Conservation (phyloP, 306 rosid species). For the Hylodesmum podocarpum region DNA sequence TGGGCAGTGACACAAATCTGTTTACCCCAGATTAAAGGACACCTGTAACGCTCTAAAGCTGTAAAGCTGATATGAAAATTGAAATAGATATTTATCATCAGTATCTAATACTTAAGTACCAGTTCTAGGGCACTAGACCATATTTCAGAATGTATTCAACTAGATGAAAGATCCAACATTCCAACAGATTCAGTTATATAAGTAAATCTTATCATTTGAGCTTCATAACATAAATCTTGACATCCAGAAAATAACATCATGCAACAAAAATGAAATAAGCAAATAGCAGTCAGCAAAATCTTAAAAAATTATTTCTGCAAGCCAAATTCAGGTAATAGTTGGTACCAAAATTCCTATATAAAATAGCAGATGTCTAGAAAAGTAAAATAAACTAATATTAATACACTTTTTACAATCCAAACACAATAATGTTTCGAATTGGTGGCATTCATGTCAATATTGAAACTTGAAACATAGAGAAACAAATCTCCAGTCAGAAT, state of each 20-base stretch:
- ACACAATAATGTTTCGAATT: neutral
- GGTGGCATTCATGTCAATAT: neutral
- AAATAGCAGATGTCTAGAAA: neutral
- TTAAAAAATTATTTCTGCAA: neutral
- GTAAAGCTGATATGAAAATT: neutral
- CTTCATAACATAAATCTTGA: neutral
- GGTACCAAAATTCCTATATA: neutral
- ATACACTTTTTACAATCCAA: neutral
- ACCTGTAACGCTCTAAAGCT: neutral
- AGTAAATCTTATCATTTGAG: conserved; percentile 7
- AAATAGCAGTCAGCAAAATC: neutral
- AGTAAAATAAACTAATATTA: neutral
- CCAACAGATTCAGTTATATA: neutral
- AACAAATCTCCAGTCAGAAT: neutral
- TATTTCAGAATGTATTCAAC: neutral
- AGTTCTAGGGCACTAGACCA: neutral
- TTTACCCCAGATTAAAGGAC: neutral
- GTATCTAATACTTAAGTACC: neutral
- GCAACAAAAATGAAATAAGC: neutral
- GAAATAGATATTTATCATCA: neutral
- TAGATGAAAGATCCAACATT: neutral
- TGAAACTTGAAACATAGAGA: conserved; percentile 23
- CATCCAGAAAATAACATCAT: neutral
- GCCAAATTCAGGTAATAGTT: neutral
- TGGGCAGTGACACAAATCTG: neutral